phyloP scores from a whole-genome alignment of 2,329 filamentous ascomycete genomes.

The Xylariaceae sp. region DNA sequence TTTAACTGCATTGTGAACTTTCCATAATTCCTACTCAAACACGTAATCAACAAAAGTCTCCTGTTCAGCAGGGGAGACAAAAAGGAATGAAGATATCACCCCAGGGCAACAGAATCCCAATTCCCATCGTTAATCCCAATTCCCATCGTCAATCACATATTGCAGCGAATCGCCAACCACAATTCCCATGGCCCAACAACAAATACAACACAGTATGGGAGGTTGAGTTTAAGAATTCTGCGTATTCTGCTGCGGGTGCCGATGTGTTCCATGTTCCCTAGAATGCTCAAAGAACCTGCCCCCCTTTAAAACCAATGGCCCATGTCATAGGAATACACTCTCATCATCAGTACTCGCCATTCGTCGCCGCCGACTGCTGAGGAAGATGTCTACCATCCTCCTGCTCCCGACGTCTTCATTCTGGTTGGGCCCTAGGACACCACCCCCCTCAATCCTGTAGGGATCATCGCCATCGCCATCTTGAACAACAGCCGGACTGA shows the following conservation, averaged over 20 bases:
- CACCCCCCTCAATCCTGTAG: conserved; percentile 17
- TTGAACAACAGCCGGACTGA: conserved; percentile 17
- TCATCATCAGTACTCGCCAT: conserved; percentile 36
- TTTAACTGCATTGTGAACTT: not conserved
- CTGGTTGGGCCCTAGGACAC: conserved; percentile 14
- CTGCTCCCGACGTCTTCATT: conserved; percentile 40
- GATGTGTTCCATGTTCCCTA: not conserved
- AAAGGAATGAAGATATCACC: not conserved
- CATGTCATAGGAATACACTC: conserved; percentile 31
- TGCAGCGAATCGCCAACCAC: not conserved
- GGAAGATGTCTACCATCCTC: conserved; percentile 50
- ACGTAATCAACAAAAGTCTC: not conserved
- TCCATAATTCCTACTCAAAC: not conserved
- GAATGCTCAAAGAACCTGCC: not conserved
- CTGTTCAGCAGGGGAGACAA: not conserved
- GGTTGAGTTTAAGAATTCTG: conserved; percentile 1
- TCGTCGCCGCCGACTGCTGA: conserved; percentile 43
- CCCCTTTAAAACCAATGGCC: not conserved
- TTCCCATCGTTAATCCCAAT: not conserved
- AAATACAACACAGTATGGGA: not conserved
- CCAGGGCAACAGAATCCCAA: not conserved
- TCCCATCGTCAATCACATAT: not conserved
- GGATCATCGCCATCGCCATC: conserved; percentile 15
- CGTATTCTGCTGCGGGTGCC: not conserved
- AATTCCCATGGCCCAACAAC: not conserved